Evolutionary conservation across 73 alveolate species (phyloP).

Genomic region (Blepharisma stoltei): DNA sequence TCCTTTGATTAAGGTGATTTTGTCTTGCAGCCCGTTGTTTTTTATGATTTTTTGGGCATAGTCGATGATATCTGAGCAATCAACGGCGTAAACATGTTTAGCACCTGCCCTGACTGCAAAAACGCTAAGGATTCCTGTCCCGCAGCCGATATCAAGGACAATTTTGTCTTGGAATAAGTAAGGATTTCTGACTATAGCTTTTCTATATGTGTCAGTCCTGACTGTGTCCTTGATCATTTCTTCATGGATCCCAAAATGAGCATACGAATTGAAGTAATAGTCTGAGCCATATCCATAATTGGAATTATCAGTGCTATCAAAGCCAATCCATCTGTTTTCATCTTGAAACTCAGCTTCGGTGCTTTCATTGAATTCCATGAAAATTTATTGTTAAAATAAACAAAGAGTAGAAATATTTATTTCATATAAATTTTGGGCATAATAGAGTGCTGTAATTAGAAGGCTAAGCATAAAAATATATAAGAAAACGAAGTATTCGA

Average conservation of each 20-base stretch:
- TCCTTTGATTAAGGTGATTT: slow-evolving; percentile 84
- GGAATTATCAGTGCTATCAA: too few species aligned
- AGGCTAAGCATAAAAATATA: too few species aligned
- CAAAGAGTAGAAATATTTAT: too few species aligned
- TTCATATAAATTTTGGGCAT: too few species aligned
- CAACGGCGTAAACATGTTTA: slow-evolving; percentile 92
- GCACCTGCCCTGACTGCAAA: slow-evolving; percentile 99
- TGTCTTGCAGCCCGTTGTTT: slow-evolving; percentile 72
- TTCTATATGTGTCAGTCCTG: slow-evolving; percentile 85
- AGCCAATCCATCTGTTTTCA: too few species aligned
- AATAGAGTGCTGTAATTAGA: too few species aligned
- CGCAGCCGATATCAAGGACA: slow-evolving; percentile 97
- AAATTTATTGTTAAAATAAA: too few species aligned
- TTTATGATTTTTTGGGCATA: slow-evolving; percentile 84
- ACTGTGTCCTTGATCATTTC: slow-evolving; percentile 95
- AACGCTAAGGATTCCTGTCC: slow-evolving; percentile 92
- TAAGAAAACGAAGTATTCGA: too few species aligned
- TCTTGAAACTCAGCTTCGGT: too few species aligned
- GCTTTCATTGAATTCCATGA: too few species aligned
- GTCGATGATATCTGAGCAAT: slow-evolving; percentile 89
- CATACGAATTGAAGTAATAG: slow-evolving; percentile 89
- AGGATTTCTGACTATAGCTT: slow-evolving; percentile 81
- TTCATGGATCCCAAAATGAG: slow-evolving; percentile 92
- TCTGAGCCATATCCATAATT: slow-evolving; percentile 33
- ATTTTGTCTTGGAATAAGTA: slow-evolving; percentile 83